Base-by-base conservation (phyloP, 257 asterid genomes). In the Schizonepeta tenuifolia region DNA sequence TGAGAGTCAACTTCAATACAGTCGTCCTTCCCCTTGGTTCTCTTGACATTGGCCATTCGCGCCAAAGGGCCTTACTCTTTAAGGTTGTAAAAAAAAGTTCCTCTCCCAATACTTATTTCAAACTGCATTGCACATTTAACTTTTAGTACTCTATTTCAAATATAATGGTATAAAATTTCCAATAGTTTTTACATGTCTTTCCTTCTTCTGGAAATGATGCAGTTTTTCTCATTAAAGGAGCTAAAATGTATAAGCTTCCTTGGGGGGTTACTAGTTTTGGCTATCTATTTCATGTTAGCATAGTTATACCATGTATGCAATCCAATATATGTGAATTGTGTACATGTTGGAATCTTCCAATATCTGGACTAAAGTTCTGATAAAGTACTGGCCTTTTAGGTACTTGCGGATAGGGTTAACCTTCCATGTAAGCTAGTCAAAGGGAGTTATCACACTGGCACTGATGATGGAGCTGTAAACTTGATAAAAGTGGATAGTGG, bases 401-500 rank as follows among this genome's bases (percentile, higher is more conserved):
- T 95, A 70, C 99, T 95, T 74, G 97, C 97, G 70, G 99, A 95
- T 80, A 89, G 87, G 85, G 84, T 95, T 79, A 86, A 88, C 80
- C 90, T 95, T 75, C 97, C 96, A 24, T 95, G 99, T 72, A 95
- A 85, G 94, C 91, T 95, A 58, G 96, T 92, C 61, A 95, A 92
- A 79, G 99, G 99, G 79, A 95, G 98, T 80, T 90, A 95, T 81
- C 90, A 92, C 80, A 92, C 98, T 64, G 98, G 98, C 78, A 87
- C 98, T 7, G 99, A 95, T 83, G 97, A 95, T 56, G 99, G 99
- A 79, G 99, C 99, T 72, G 97, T 95, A 69, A 90, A 89, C 88
- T 84, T 95, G 85, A 89, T 95, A 72, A 95, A 82, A 86, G 82
- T 95, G 89, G 98, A 90, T 58, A 81, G 83, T 68, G 98, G 97